Base-by-base conservation (phyloP, 2,329 filamentous ascomycete genomes). In the Fusarium sp. region DNA sequence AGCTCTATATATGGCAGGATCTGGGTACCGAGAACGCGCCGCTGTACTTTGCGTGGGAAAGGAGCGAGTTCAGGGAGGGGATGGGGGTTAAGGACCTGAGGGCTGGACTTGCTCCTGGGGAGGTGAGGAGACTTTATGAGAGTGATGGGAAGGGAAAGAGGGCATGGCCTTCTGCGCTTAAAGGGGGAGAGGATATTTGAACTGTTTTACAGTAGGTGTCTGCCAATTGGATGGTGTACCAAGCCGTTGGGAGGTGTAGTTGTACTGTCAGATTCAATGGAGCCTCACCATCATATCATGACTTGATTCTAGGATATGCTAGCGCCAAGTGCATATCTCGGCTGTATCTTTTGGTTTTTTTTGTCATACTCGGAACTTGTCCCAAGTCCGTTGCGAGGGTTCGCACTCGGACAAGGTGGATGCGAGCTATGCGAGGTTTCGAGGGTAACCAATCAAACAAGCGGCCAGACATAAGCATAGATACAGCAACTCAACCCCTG, bases 1-100 rank as follows among this genome's bases (percentile, higher is more conserved):
- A 41, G 50, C 12, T 54, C n/a, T 34, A 34, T 27, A 13, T 16
- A 10, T 54, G 51, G 51, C 39, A 43, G 51, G 51, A 54, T 6
- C 51, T 54, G n/a, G 51, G 51, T 3, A 3, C 7, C 15, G 51
- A 18, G 16, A n/a, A 4, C 5, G 43, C 37, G 37, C 51, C 37
- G 6, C 10, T 31, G 6, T 37, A 44, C 23, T n/a, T 18, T n/a
- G 46, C 46, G 9, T 36, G 30, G 46, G 27, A 2, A 28, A 50
- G 46, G 31, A 13, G 6, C 4, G 5, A 11, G 8, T 15, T 46
- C 6, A 23, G n/a, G 23, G 43, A 30, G 43, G 8, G 6, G 43
- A 30, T 23, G 23, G 43, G 27, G 27, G 11, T 27, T 9, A 13
- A 23, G 27, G 43, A n/a, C 7, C 7, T 15, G 27, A 47, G 44